Percentiles rank a stretch among this genome's conserved stretches.
Conservation (phyloP, 345 rosid species). For the Ceriops decandra region DNA sequence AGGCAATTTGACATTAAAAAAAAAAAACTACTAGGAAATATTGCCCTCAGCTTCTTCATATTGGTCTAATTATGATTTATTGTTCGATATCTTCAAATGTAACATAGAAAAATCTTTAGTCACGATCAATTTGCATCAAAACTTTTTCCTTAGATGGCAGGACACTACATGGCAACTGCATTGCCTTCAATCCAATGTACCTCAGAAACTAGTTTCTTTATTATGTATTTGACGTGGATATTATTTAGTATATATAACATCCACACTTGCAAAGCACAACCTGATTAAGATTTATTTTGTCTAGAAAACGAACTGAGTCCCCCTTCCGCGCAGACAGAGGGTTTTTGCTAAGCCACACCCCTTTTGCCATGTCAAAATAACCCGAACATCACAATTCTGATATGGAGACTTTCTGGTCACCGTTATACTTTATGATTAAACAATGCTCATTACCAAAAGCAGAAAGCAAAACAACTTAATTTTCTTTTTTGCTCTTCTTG, state of each 20-base stretch:
- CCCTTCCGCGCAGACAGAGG: constrained; percentile 6
- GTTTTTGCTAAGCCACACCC: neutral
- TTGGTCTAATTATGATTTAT: neutral
- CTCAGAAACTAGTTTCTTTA: neutral
- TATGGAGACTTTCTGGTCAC: too few species aligned
- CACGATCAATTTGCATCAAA: constrained; percentile 2
- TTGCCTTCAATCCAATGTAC: neutral
- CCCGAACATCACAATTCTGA: too few species aligned
- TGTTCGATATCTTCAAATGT: too few species aligned
- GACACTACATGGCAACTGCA: neutral
- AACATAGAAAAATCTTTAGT: neutral
- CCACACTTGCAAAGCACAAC: neutral
- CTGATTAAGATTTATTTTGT: too few species aligned
- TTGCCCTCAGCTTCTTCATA: constrained; percentile 3
- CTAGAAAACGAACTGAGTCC: neutral
- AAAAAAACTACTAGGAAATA: neutral
- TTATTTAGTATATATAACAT: constrained; percentile 6
- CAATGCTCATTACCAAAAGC: neutral
- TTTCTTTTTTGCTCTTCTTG: neutral
- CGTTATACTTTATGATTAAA: neutral
- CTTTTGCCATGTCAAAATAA: neutral
- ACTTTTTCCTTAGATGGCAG: neutral
- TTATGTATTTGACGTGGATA: too few species aligned
- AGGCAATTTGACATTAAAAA: neutral
- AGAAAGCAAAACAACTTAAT: neutral